Base-by-base conservation (phyloP, 345 rosid genomes). In the Carallia pectinifolia region DNA sequence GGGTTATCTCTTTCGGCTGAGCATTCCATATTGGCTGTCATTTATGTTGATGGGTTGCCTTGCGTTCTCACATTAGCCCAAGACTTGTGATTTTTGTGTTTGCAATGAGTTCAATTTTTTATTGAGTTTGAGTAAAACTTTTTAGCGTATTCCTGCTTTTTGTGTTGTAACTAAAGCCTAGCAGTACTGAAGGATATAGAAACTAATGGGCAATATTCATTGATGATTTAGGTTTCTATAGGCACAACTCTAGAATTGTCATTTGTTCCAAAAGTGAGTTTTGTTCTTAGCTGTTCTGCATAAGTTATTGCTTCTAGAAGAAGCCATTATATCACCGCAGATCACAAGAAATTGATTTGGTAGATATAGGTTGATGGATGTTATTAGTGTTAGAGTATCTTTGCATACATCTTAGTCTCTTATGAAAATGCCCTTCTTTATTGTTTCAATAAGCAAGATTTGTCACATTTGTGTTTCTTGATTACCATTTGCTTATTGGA, bases 21-120 rank as follows among this genome's bases (percentile, higher is more conserved):
- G 2, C 6, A 12, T 33, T 74, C 48, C 30, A 31, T 16, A 4
- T 69, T 55, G 27, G 31, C 33, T 13, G 54, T 47, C 62, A 8
- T 19, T 50, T 19, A 19, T 55, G 8, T 62, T 62, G 39, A 5
- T 53, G 23, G 4, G 70, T 64, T 69, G 53, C n/a, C 30, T 69
- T 64, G 33, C 23, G 52, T 69, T 44, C 66, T 59, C 13, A 48
- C 47, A 30, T 52, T 54, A 17, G 62, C 17, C 6, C 1, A 2
- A 15, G 34, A 10, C 18, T 30, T 38, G 5, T 48, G 33, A 18
- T 7, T 34, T 9, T 8, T 19, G 36, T 31, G 60, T 4, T 61
- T 12, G 48, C 52, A 6, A 18, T 30, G 48, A 31, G 5, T 33
- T 44, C 9, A 33, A 39, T n/a, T 10, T 50, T 17, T 2, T 68